Base-by-base conservation (phyloP, 2,329 filamentous ascomycete species). In the Dactylellina drechsleri region DNA sequence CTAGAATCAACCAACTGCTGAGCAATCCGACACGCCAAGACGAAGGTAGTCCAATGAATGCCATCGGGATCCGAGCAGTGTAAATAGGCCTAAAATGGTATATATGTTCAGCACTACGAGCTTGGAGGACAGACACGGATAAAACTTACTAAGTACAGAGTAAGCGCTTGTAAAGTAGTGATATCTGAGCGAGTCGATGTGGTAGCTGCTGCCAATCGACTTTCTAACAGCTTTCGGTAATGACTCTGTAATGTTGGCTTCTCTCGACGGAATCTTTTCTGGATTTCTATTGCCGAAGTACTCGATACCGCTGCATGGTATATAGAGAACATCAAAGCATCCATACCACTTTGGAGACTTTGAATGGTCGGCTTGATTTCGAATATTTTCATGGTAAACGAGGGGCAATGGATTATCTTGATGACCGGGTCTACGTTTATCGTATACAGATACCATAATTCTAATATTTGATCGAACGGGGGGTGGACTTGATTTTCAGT, bases 261-360 rank as follows among this genome's bases (percentile, higher is more conserved):
- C 5, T 36, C 40, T 31, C 2, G 15, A n/a, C 43, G 23, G 31
- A 60, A 60, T 15, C 13, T 28, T 4, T 15, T 23, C 20, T 36
- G 57, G 18, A 60, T 49, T 18, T 49, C 57, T 31, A 6, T 26
- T 2, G 23, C 41, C 13, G 57, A 15, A 31, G 57, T 60, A 36
- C 57, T 49, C 0, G 43, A 60, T 6, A 60, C 57, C 31, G 57
- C 57, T 49, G 57, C 41, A 49, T 49, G 49, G 23, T 60, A 60
- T 60, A 60, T 60, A 31, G 57, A 47, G 10, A 60, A 36, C 43
- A 60, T n/a, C 43, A 60, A 13, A 12, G 40, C 41, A 5, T 60
- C 57, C 23, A 20, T 36, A 12, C 43, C 23, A 15, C 15, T 31
- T 3, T 49, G 41, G 7, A 60, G 13, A 10, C 47, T 31, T n/a